Base-by-base conservation (phyloP, 2,329 filamentous ascomycete genomes). In the Claviceps arundinis region DNA sequence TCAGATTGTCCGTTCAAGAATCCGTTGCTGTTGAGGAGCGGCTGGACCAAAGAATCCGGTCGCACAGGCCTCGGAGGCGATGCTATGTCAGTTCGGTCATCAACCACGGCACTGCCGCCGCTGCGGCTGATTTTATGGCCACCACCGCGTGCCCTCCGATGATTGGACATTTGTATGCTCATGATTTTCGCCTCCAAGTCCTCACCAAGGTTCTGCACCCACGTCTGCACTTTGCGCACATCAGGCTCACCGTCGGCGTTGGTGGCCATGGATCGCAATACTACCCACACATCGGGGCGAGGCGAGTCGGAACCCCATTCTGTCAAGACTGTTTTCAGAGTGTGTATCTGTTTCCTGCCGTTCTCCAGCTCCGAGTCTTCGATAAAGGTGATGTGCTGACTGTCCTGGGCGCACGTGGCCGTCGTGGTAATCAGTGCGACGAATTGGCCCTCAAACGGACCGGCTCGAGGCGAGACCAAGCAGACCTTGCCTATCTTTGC, bases 181-280 rank as follows among this genome's bases (percentile, higher is more conserved):
- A 73, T 66, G 43, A 77, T 71, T 47, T 70, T 71, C 43, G 68
- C 65, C 56, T 75, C 70, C 24, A 68, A 56, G 30, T 70, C 65
- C 50, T 75, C 69, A 54, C 74, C 73, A 47, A 73, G 69, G 55
- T 78, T 77, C 61, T 78, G 74, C 26, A 72, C 70, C 76, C 76
- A 78, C 3, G 73, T 76, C 53, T 75, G 74, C 44, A 78, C 57
- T 52, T 65, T 68, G 37, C 73, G 66, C 43, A 68, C 64, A 57
- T 77, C 67, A 48, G 69, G 61, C 19, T 67, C 62, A 14, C 70
- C 71, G 13, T 63, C 57, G 0, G 65, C 62, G 47, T 66, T 66
- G n/a, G 69, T 50, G 6, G 73, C 73, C 66, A 78, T 73, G 45
- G 62, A 64, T 47, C 70, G 66, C 50, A 78, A 59, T 3, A 72